Conservation (phyloP, 805 yeast genomes). For the Ogataea corticis region DNA sequence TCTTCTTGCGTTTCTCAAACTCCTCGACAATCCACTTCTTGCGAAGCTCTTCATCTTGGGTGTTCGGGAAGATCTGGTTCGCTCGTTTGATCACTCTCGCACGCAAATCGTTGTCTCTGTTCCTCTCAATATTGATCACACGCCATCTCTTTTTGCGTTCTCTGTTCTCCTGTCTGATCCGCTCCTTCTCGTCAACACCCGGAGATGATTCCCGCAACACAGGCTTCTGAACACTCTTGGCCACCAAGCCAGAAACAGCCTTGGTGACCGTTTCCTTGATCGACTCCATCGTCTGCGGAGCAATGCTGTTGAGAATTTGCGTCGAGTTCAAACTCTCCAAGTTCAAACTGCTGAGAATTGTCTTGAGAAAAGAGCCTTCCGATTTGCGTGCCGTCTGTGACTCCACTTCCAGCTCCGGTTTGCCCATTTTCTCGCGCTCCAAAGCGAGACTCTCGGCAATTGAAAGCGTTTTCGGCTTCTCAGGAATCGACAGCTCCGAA, state of each 20-base stretch:
- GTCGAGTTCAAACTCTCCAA: constrained; percentile 10
- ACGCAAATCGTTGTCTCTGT: constrained; percentile 84
- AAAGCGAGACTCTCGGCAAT: constrained; percentile 63
- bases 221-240: not conserved
- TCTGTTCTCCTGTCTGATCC: constrained; percentile 65
- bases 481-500: constrained; percentile 1
- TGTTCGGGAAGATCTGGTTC: constrained; percentile 59
- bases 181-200: constrained; percentile 48
- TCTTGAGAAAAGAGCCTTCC: constrained; percentile 17
- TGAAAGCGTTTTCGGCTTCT: constrained; percentile 38
- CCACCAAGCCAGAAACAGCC: constrained; percentile 9
- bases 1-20: constrained; percentile 63
- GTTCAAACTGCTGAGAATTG: constrained; percentile 13
- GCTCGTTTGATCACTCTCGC: constrained; percentile 79
- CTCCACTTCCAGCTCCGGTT: constrained; percentile 1
- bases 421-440: constrained; percentile 46
- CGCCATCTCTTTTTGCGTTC: constrained; percentile 84
- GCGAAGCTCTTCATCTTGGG: constrained; percentile 51
- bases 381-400: constrained; percentile 4
- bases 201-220: constrained; percentile 4
- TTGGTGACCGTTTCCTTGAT: constrained; percentile 17
- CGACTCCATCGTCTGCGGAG: constrained; percentile 14
- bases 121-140: constrained; percentile 73
- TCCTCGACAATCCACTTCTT: constrained; percentile 74
- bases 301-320: constrained; percentile 13